phyloP scores from a whole-genome alignment of 495 filamentous ascomycete species.

The Trichoderma orchidacearum region DNA sequence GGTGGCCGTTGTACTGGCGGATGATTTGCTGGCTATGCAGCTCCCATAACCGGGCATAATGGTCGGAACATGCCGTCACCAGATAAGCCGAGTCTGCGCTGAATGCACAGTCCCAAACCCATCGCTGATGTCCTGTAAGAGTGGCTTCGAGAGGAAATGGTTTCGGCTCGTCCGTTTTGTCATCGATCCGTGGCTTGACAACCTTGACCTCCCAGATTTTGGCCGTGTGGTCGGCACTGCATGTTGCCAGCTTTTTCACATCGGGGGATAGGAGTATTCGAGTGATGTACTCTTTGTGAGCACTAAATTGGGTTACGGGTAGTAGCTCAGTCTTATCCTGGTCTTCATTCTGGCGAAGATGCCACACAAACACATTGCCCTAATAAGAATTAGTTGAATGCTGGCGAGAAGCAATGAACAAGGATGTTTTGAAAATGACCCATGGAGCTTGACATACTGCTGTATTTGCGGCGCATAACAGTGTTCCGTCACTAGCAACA shows the following conservation, averaged over 20 bases:
- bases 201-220: slow-evolving; percentile 90
- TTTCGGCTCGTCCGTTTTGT: slow-evolving; percentile 15
- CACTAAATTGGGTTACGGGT: slow-evolving; percentile 82
- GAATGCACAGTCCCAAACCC: slow-evolving; percentile 99
- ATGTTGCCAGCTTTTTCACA: slow-evolving; percentile 93
- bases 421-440: neutral
- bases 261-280: slow-evolving; percentile 92
- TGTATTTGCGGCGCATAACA: slow-evolving; percentile 94
- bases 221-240: slow-evolving; percentile 93
- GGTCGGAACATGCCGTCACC: slow-evolving; percentile 95
- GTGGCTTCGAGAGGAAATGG: slow-evolving; percentile 76
- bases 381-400: slow-evolving; percentile 17
- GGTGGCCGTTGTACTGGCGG: slow-evolving; percentile 95
- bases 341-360: slow-evolving; percentile 66
- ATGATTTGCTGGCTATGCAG: slow-evolving; percentile 74
- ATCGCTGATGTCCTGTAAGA: slow-evolving; percentile 86
- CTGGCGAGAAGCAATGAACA: neutral
- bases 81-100: slow-evolving; percentile 92
- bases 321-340: slow-evolving; percentile 77
- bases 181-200: slow-evolving; percentile 20
- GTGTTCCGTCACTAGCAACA: slow-evolving; percentile 83
- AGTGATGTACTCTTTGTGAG: slow-evolving; percentile 88
- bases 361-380: slow-evolving; percentile 97
- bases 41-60: slow-evolving; percentile 97
- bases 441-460: slow-evolving; percentile 36